Conservation (phyloP, 306 rosid genomes). For the Prunus kanzakura region DNA sequence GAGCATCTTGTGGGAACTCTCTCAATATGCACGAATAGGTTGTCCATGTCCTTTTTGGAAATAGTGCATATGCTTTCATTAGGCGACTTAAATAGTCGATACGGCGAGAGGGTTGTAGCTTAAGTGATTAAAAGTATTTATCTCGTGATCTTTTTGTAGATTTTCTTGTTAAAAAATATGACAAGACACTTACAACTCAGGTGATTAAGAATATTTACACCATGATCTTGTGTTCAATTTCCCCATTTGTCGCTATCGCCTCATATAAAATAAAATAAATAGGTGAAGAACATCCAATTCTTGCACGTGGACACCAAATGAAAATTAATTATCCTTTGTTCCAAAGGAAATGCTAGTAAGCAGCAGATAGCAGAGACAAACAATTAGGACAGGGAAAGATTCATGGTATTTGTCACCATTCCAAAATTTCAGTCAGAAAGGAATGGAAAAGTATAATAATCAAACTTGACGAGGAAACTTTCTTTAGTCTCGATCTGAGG, state of each 20-base stretch:
- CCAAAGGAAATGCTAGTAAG: not conserved
- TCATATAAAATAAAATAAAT: not conserved
- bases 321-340: not conserved
- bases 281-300: conserved; percentile 29
- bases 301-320: not conserved
- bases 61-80: conserved; percentile 38
- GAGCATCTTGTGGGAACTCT: not conserved
- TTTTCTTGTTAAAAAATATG: too few relatives aligned
- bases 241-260: too few relatives aligned
- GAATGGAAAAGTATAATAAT: not conserved
- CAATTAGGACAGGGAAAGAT: not conserved
- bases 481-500: not conserved
- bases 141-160: too few relatives aligned
- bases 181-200: too few relatives aligned
- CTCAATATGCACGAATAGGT: too few relatives aligned
- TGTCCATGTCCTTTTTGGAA: conserved; percentile 44
- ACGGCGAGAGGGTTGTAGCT: rapidly evolving
- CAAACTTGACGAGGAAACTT: not conserved
- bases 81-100: too few relatives aligned
- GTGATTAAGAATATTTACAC: too few relatives aligned
- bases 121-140: too few relatives aligned
- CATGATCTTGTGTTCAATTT: too few relatives aligned
- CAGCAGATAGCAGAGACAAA: not conserved
- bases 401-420: not conserved
- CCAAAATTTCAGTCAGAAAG: not conserved